Percentiles rank a stretch among this genome's conserved stretches.
These are phyloP conservation scores for Syzygium oleosum DNA, from an alignment of 345 rosid species.

Conservation along the genomic window DNA sequence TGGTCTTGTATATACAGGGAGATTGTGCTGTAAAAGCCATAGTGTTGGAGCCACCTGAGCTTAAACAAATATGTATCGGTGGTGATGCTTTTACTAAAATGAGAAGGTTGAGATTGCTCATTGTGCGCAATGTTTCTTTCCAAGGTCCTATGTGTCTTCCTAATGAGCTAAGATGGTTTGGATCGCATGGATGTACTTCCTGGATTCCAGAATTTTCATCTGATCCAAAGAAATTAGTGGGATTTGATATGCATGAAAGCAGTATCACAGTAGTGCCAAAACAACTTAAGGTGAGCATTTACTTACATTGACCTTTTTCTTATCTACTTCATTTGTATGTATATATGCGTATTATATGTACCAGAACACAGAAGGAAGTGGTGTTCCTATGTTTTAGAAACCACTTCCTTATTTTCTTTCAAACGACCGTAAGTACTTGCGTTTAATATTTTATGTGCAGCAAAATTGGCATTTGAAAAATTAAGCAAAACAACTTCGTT, in stretches of 20 bases:
- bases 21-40: not conserved
- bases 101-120: not conserved
- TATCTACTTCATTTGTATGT: not conserved
- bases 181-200: not conserved
- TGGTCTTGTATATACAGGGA: not conserved
- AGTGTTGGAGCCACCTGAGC: rapidly evolving
- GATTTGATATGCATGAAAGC: not conserved
- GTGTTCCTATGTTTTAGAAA: not conserved
- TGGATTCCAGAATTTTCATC: not conserved
- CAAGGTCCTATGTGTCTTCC: not conserved
- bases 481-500: rapidly evolving
- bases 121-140: not conserved
- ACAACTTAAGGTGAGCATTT: not conserved
- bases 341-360: not conserved
- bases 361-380: not conserved
- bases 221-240: not conserved
- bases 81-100: not conserved
- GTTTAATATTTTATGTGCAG: not conserved
- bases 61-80: too few species aligned
- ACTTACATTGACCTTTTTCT: too few species aligned
- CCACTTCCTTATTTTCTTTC: too few species aligned
- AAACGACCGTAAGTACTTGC: not conserved
- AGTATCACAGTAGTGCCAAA: not conserved
- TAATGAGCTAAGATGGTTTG: not conserved
- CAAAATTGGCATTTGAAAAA: not conserved